Evolutionary conservation across 352 stramenopile genomes (phyloP), one percentile per base, ranked within the genome.

Genomic region (Blastocystis sp.): DNA sequence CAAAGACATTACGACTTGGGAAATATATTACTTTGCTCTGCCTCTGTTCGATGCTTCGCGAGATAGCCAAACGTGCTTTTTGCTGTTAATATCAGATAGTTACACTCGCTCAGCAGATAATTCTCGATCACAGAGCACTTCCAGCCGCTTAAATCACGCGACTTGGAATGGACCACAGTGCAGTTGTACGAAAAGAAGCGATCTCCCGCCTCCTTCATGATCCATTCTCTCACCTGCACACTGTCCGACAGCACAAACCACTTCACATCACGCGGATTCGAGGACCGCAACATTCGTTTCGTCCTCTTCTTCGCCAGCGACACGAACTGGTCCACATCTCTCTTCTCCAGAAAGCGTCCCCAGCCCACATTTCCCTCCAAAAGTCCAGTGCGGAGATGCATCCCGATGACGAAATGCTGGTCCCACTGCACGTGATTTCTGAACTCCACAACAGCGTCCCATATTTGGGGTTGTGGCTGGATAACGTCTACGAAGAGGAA

Each of bases 401-500:
- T 85, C 2, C 73, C 73, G 5, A 85, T 18, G 37, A 68, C 50
- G 6, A 20, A 53, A 9, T 47, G 26, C 30, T 68, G 3, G 24
- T 8, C 9, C 73, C 73, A 85, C 18, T n/a, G 9, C 54, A 68
- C 26, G 20, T 47, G 3, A 50, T 54, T 20, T 34, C 63, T 41
- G 73, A 85, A 68, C 3, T 20, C 45, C 30, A 20, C 50, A 8
- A 85, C 73, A 11, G 50, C 11, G 26, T 68, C 47, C 73, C 47
- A 47, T 24, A 85, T 65, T 6, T 6, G 3, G 47, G 73, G 73
- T 0, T 68, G 73, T 3, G 73, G 73, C 26, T 53, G 20, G 37
- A 85, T 37, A 16, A 85, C 50, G 34, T 85, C 73, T 20, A 85
- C 53, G 7, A 85, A 62, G n/a, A 85, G 73, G 50, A 85, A 85